Evolutionary conservation across 2,329 filamentous ascomycete species (phyloP).

Genomic region (Ceratocystis eucalypticola): DNA sequence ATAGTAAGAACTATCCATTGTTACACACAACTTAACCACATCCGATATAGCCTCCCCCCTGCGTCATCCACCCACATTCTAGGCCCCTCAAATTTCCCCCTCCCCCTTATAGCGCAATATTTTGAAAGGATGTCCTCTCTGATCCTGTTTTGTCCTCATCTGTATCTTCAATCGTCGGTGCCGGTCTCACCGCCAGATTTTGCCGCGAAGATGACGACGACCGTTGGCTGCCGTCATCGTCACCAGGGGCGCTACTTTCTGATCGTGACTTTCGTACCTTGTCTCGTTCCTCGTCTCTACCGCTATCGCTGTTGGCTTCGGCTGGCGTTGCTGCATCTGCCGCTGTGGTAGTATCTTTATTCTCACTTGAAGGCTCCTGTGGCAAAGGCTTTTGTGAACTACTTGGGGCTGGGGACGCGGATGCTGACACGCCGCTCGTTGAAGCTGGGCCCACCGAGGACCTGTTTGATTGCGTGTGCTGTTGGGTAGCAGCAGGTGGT

Average conservation of each 20-base stretch:
- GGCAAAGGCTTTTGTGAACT: slow-evolving; percentile 23
- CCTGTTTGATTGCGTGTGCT: slow-evolving; percentile 24
- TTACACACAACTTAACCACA: neutral
- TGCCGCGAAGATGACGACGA: slow-evolving; percentile 32
- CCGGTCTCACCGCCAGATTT: slow-evolving; percentile 26
- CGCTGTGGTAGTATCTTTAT: slow-evolving; percentile 19
- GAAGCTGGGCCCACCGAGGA: slow-evolving; percentile 20
- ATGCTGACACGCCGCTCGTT: slow-evolving; percentile 19
- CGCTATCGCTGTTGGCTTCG: neutral
- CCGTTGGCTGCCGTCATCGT: slow-evolving; percentile 21
- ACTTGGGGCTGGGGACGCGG: slow-evolving; percentile 18
- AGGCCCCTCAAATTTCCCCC: neutral
- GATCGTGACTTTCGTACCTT: neutral
- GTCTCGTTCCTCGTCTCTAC: neutral
- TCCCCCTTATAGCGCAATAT: slow-evolving; percentile 13
- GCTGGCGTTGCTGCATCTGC: neutral
- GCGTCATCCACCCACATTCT: neutral
- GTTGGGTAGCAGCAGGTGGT: slow-evolving; percentile 17
- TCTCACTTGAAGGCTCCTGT: slow-evolving; percentile 19
- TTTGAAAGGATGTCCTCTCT: slow-evolving; percentile 15
- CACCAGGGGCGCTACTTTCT: slow-evolving; percentile 21
- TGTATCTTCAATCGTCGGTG: slow-evolving; percentile 10
- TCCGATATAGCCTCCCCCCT: neutral
- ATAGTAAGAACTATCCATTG: neutral
- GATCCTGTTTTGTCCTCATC: slow-evolving; percentile 9